Conservation (phyloP, 2,329 filamentous ascomycete species). For the Sphaerulina vaccinii region DNA sequence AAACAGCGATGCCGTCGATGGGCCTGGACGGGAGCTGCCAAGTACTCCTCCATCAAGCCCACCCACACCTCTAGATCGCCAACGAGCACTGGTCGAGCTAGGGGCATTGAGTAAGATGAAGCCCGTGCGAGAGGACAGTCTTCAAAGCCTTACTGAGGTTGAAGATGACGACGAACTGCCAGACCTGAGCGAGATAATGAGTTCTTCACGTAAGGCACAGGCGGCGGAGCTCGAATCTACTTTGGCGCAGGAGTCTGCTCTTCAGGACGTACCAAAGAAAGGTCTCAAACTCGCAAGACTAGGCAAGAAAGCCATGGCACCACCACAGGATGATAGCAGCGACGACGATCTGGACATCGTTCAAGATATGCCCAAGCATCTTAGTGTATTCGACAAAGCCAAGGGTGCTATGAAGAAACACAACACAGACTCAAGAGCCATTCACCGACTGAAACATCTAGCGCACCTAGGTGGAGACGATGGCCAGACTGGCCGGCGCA, state of each 20-base stretch:
- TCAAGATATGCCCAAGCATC: constrained; percentile 36
- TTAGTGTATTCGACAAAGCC: constrained; percentile 42
- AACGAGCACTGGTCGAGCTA: constrained; percentile 34
- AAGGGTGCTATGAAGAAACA: constrained; percentile 23
- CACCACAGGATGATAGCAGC: constrained; percentile 26
- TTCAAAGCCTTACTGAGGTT: constrained; percentile 28
- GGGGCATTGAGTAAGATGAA: constrained; percentile 36
- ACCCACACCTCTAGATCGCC: constrained; percentile 40
- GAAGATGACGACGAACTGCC: constrained; percentile 33
- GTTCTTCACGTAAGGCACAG: constrained; percentile 25
- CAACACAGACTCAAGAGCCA: constrained; percentile 33
- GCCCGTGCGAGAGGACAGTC: constrained; percentile 33
- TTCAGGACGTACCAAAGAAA: constrained; percentile 12
- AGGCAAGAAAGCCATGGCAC: constrained; percentile 29
- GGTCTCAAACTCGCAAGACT: constrained; percentile 37
- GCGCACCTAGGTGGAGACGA: constrained; percentile 37
- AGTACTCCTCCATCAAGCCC: constrained; percentile 49
- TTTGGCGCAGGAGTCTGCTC: background rate
- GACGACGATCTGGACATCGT: constrained; percentile 67
- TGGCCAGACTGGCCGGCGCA: constrained; percentile 50
- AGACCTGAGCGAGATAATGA: constrained; percentile 32
- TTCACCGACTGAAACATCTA: constrained; percentile 38
- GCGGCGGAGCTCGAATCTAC: background rate
- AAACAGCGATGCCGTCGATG: constrained; percentile 32
- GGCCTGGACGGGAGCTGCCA: constrained; percentile 25